Percentiles rank a stretch among this genome's conserved stretches.
Evolutionary conservation across 2,329 filamentous ascomycete genomes (phyloP).

Genomic region (Colletotrichum graminicola): DNA sequence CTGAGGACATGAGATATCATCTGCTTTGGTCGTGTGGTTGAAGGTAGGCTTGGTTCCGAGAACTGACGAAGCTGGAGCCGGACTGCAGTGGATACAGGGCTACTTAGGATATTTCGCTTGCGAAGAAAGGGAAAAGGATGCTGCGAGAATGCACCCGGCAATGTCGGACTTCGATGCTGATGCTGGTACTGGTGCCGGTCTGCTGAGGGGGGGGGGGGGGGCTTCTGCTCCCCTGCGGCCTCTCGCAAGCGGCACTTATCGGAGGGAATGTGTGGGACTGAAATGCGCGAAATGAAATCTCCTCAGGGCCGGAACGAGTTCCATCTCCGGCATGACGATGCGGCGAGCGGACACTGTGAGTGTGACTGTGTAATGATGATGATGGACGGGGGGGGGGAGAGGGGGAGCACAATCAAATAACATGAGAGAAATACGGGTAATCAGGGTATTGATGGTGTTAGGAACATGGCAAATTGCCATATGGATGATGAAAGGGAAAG

Average conservation of each 20-base stretch:
- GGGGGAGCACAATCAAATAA: not conserved
- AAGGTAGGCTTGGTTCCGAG: not conserved
- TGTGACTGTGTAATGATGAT: slow-evolving; percentile 13
- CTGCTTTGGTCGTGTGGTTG: not conserved
- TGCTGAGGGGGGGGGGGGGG: no score
- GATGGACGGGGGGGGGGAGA: not conserved
- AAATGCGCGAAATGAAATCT: slow-evolving; percentile 8
- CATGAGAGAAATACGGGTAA: slow-evolving; percentile 11
- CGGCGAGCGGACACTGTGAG: slow-evolving; percentile 19
- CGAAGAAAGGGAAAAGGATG: not conserved
- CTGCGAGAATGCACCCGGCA: not conserved
- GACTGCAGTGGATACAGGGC: not conserved
- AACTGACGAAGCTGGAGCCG: not conserved
- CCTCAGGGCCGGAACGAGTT: not conserved
- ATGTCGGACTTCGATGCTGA: not conserved
- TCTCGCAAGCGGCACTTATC: not conserved
- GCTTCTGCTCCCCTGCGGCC: not conserved
- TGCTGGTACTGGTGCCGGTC: not conserved
- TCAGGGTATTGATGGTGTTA: not conserved
- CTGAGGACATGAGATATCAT: slow-evolving; percentile 12
- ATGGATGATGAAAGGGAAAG: not conserved
- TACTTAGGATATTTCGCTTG: not conserved
- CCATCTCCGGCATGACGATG: slow-evolving; percentile 4
- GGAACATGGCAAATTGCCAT: not conserved
- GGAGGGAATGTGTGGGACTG: slow-evolving; percentile 7